Base-by-base conservation (phyloP, 371 early-diverging fungal genomes). In the Fennellomyces sp. region DNA sequence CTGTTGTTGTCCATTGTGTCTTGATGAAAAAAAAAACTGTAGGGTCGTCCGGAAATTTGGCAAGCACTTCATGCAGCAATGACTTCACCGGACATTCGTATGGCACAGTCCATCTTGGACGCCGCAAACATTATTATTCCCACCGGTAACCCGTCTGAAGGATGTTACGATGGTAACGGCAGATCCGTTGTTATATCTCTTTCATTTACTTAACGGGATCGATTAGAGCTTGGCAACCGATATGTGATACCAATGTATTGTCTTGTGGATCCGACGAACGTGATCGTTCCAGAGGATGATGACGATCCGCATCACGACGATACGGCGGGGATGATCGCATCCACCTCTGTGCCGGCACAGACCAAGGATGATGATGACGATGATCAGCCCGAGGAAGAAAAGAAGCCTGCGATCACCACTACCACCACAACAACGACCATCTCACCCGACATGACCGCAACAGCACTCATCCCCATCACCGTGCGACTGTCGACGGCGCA, bases 11-110 rank as follows among this genome's bases (percentile, higher is more conserved):
- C n/a, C n/a, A n/a, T n/a, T n/a, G n/a, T n/a, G n/a, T n/a, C n/a
- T n/a, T n/a, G n/a, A n/a, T n/a, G n/a, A n/a, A n/a, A n/a, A n/a
- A n/a, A n/a, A n/a, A n/a, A n/a, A n/a, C n/a, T n/a, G n/a, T 48
- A 85, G 82, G 91, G 91, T 17, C 76, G 85, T 21, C 47, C 63
- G 28, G 90, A 91, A 71, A 79, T 91, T 41, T 91, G 91, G 91
- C 86, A 88, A 63, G 88, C 89, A 11, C 66, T 91, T 31, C 71
- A 79, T 29, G 79, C 76, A 19, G 81, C 80, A 2, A 73, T 78
- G 56, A 77, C 76, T 62, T 66, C 81, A 27, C 52, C 63, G 10
- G 82, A 82, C 51, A 31, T 81, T 15, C 56, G 54, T 39, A 66
- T 85, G 50, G 87, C 92, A 13, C 81, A 75, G 54, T 84, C 83